Evolutionary conservation across 2,329 filamentous ascomycete species (phyloP), one percentile per base, ranked within the genome.

Genomic region (Aspergillus alliaceus): DNA sequence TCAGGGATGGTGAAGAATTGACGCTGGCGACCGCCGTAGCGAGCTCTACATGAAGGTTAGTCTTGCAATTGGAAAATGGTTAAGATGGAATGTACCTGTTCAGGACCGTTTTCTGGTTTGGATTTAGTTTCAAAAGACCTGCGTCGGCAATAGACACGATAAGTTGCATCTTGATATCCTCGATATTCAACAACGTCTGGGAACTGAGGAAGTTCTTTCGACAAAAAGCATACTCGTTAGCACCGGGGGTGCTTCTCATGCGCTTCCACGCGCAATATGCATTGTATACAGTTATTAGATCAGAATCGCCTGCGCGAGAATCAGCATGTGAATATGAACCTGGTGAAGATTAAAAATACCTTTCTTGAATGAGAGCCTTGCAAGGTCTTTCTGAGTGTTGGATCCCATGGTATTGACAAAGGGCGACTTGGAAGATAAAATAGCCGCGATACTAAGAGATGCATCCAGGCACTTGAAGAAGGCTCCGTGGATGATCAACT

Each of bases 401-500:
- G 92, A 89, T 2, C 91, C 90, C 72, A 96, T 91, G 0, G 93
- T 90, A 2, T 90, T 89, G 1, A 93, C 83, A 72, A 98, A 98
- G 0, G 93, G 95, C 0, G 93, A 96, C 71, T 98, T 99, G 27
- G 92, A 96, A 2, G 93, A 96, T 1, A 99, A 77, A 25, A 96
- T 93, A 7, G 95, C 93, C 6, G 96, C 95, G 55, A 96, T 90
- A 2, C 93, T 98, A 52, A 98, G 84, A 15, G 90, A 86, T 72
- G 93, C 93, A 74, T 99, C 95, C 3, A 98, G 82, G 68, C 93
- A 98, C 68, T 89, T 89, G 78, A 97, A 97, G 37, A 96, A 86
- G 4, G 87, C 86, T 0, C 92, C 91, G 34, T 96, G 83, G 4
- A 99, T 82, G 46, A 97, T 91, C 35, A 99, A 83, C 72, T 99